Percentiles rank a stretch among this genome's conserved stretches.
Conservation (phyloP, 768 basidiomycete genomes). For the Hemileccinum impolitum region DNA sequence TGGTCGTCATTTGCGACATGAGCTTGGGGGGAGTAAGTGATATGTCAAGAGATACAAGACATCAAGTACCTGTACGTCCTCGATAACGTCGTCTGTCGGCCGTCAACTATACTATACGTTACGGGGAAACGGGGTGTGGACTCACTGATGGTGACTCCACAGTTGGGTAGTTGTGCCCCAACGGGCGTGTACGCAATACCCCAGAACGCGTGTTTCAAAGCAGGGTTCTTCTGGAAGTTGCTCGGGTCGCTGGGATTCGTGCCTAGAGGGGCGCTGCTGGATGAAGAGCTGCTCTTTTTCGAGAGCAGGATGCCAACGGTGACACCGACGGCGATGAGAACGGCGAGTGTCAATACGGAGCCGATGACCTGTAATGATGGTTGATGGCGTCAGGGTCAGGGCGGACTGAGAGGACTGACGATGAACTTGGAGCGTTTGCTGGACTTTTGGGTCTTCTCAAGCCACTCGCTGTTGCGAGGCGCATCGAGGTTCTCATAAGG, state of each 20-base stretch:
- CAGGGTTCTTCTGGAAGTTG: slow-evolving; percentile 65
- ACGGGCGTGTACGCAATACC: slow-evolving; percentile 85
- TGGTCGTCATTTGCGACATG: slow-evolving; percentile 81
- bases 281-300: slow-evolving; percentile 41
- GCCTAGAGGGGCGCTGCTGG: slow-evolving; percentile 16
- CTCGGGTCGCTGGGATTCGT: slow-evolving; percentile 68
- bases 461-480: slow-evolving; percentile 38
- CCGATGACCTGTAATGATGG: slow-evolving; percentile 46
- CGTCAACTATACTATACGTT: slow-evolving; percentile 4
- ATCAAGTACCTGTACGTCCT: slow-evolving; percentile 62
- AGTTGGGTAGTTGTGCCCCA: slow-evolving; percentile 67
- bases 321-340: slow-evolving; percentile 56
- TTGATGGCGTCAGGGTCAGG: background rate
- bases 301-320: slow-evolving; percentile 64
- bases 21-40: slow-evolving; percentile 41
- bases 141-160: slow-evolving; percentile 50
- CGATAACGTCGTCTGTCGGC: slow-evolving; percentile 50
- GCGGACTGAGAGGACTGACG: slow-evolving; percentile 37
- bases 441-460: slow-evolving; percentile 33
- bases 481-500: slow-evolving; percentile 33
- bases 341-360: slow-evolving; percentile 42
- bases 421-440: slow-evolving; percentile 52
- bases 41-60: background rate
- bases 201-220: slow-evolving; percentile 73
- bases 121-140: background rate